Evolutionary conservation across 805 yeast genomes (phyloP), one percentile per base, ranked within the genome.

Genomic region (Wickerhamomyces queroliae): DNA sequence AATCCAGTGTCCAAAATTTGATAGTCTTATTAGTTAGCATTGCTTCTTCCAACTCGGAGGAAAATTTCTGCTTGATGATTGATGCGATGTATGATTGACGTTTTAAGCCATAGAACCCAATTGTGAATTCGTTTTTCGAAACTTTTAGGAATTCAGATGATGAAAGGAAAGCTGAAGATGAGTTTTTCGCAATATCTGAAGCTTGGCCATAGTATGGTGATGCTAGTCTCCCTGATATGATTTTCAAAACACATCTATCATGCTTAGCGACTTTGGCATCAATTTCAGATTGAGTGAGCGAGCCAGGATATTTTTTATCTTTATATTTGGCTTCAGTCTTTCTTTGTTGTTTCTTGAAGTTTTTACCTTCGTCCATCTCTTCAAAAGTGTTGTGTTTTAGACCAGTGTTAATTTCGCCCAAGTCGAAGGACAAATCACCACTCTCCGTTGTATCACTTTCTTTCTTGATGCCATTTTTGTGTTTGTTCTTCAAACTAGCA

Each of bases 71-170:
- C n/a, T 59, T 41, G 13, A 83, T 70, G 30, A 63, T 47, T 22
- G 61, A 52, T 1, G 81, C 70, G 2, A 82, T 66, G 13, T 63
- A 54, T 40, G 69, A 61, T 45, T 81, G 84, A 39, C 90, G 63
- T 44, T 66, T 67, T 25, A 73, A 55, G 0, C 90, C 91, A 44
- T 71, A 70, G 50, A 69, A 83, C 0, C 91, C 90, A 21, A 77
- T 78, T 3, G 63, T 51, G 49, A 72, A 78, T 25, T 56, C 50
- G 13, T 57, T 46, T 59, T 78, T 69, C 16, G 74, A 67, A 9
- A 78, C 49, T 13, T 61, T 63, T 46, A 70, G 62, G 20, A 76
- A 61, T 16, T 55, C 56, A 2, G 36, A 7, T 21, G 59, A 62
- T 0, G 82, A 66, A 45, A 82, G 59, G 1, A 69, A 58, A 4